These are phyloP conservation scores for Arthrobotrys iridis DNA, from an alignment of 2,329 filamentous ascomycete species.

Conservation along the genomic window DNA sequence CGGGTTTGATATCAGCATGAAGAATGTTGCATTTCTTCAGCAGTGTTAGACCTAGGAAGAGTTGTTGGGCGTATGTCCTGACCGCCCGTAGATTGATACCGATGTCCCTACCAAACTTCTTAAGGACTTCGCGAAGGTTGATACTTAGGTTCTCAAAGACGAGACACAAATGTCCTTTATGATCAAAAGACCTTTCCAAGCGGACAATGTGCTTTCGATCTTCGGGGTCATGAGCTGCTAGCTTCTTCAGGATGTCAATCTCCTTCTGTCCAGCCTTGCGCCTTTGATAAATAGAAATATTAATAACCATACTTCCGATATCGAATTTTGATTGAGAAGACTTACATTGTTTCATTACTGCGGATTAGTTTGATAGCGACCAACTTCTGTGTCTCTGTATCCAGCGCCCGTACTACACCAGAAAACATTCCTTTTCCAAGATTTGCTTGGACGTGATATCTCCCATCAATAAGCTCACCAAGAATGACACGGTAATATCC, in stretches of 20 bases:
- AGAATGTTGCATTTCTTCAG: constrained; percentile 92
- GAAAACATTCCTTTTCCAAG: constrained; percentile 97
- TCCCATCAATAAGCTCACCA: constrained; percentile 86
- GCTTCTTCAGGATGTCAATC: constrained; percentile 88
- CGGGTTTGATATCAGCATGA: constrained; percentile 95
- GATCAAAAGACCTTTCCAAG: constrained; percentile 86
- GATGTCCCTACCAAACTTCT: constrained; percentile 93
- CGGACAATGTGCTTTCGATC: constrained; percentile 92
- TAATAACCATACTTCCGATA: constrained; percentile 52
- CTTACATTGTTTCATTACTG: constrained; percentile 86
- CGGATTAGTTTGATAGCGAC: constrained; percentile 98
- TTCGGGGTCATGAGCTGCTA: constrained; percentile 84
- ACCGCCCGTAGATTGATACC: constrained; percentile 91
- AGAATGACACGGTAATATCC: constrained; percentile 96
- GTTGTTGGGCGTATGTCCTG: constrained; percentile 89
- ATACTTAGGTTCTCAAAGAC: constrained; percentile 92
- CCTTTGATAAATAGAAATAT: constrained; percentile 59
- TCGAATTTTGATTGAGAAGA: neutral
- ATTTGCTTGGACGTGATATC: constrained; percentile 87
- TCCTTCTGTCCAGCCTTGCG: constrained; percentile 92
- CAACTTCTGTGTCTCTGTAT: constrained; percentile 76
- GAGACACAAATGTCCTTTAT: constrained; percentile 94
- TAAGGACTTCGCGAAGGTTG: constrained; percentile 91
- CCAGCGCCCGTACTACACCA: constrained; percentile 87
- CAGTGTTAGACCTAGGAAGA: constrained; percentile 87